Conservation (phyloP, 257 asterid genomes). For the Thymus mandschuricus region DNA sequence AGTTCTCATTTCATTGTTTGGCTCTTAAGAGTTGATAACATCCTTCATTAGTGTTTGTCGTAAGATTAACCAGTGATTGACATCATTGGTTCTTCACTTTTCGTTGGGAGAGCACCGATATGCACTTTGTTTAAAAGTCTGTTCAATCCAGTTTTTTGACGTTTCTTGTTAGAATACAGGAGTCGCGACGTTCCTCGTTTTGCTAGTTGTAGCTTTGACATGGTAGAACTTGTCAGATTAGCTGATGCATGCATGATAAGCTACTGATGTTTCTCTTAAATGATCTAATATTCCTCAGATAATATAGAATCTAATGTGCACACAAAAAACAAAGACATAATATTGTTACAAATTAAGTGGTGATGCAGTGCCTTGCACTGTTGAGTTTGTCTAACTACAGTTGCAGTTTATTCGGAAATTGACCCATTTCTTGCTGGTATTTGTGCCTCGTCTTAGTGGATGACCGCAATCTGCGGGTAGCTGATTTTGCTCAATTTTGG, state of each 20-base stretch:
- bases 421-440: slow-evolving; percentile 98
- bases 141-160: slow-evolving; percentile 17
- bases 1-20: slow-evolving; percentile 19
- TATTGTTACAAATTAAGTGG: slow-evolving; percentile 68
- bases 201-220: slow-evolving; percentile 34
- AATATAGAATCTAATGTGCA: slow-evolving; percentile 43
- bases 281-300: slow-evolving; percentile 36
- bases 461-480: slow-evolving; percentile 99
- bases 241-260: slow-evolving; percentile 30
- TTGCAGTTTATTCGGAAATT: slow-evolving; percentile 94
- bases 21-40: slow-evolving; percentile 20
- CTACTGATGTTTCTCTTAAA: slow-evolving; percentile 31
- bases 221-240: slow-evolving; percentile 32
- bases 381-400: slow-evolving; percentile 86
- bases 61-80: slow-evolving; percentile 22
- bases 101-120: slow-evolving; percentile 32
- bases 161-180: slow-evolving; percentile 28
- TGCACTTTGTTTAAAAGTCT: slow-evolving; percentile 25
- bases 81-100: slow-evolving; percentile 31
- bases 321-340: slow-evolving; percentile 47
- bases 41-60: slow-evolving; percentile 29
- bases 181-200: slow-evolving; percentile 31
- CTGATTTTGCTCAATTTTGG: slow-evolving; percentile 99
- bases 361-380: slow-evolving; percentile 85
- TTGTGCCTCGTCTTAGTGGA: slow-evolving; percentile 99